Evolutionary conservation across 768 basidiomycete genomes (phyloP).

Genomic region (Tephrocybe sp.): DNA sequence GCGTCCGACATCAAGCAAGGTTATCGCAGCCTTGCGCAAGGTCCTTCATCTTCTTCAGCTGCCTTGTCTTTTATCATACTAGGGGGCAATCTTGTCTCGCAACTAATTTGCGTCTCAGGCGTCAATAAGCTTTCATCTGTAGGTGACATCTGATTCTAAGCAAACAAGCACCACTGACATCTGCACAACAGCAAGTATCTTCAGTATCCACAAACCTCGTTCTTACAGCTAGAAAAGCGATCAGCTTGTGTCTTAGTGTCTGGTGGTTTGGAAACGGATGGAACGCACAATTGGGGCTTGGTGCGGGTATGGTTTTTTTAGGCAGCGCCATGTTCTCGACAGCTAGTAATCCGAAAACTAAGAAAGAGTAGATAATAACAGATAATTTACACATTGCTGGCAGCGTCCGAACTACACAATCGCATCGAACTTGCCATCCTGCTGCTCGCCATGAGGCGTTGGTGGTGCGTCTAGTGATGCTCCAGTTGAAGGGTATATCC

Average conservation of each 20-base stretch:
- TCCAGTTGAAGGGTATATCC: no score
- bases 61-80: conserved; percentile 56
- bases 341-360: conserved; percentile 20
- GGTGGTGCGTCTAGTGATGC: no score
- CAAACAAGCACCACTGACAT: background rate
- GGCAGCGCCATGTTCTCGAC: conserved; percentile 65
- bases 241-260: conserved; percentile 78
- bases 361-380: conserved; percentile 17
- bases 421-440: no score
- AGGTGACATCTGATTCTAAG: conserved; percentile 24
- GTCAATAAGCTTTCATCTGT: conserved; percentile 84
- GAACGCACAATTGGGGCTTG: conserved; percentile 62
- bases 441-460: no score
- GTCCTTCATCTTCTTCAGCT: conserved; percentile 29
- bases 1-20: conserved; percentile 55
- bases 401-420: background rate
- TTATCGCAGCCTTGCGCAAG: conserved; percentile 44
- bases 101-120: conserved; percentile 80
- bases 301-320: conserved; percentile 73
- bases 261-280: conserved; percentile 83
- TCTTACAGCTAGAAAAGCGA: conserved; percentile 77
- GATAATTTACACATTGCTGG: no score
- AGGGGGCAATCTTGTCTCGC: conserved; percentile 64
- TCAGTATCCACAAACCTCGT: conserved; percentile 82
- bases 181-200: conserved; percentile 56